phyloP scores from a whole-genome alignment of 305 asterid species.

The Withania somnifera region DNA sequence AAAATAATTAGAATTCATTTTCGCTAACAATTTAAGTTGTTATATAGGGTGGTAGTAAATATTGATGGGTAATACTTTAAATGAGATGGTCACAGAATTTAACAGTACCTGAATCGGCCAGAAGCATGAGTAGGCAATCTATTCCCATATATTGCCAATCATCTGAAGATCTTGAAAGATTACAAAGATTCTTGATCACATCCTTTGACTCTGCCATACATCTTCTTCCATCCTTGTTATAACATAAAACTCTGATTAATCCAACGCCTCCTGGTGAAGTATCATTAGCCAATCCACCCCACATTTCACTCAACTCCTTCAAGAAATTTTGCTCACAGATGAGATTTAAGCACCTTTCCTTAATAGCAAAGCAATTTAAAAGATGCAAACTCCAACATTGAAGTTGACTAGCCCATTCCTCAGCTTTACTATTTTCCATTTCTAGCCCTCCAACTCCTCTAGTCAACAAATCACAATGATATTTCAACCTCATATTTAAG shows the following conservation, averaged over 20 bases:
- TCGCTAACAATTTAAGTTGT: neutral
- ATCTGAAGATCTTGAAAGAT: slow-evolving; percentile 60
- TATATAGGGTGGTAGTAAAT: neutral
- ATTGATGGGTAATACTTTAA: neutral
- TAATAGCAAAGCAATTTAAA: slow-evolving; percentile 61
- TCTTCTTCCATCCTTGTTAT: slow-evolving; percentile 48
- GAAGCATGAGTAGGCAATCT: slow-evolving; percentile 67
- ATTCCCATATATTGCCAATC: slow-evolving; percentile 87
- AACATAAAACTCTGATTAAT: slow-evolving; percentile 54
- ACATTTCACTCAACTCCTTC: slow-evolving; percentile 42
- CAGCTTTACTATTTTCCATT: slow-evolving; percentile 56
- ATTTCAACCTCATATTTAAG: slow-evolving; percentile 24
- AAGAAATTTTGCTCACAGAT: slow-evolving; percentile 45
- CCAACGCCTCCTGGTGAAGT: slow-evolving; percentile 67
- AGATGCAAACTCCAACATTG: slow-evolving; percentile 84
- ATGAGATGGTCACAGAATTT: neutral
- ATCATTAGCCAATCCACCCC: slow-evolving; percentile 64
- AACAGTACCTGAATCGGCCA: slow-evolving; percentile 30
- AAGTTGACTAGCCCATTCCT: slow-evolving; percentile 85
- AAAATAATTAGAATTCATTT: neutral
- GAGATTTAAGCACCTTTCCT: slow-evolving; percentile 39
- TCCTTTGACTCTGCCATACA: slow-evolving; percentile 29
- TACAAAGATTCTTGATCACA: slow-evolving; percentile 46
- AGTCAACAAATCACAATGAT: slow-evolving; percentile 47
- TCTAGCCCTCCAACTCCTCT: slow-evolving; percentile 61